Conservation (phyloP, 2,329 filamentous ascomycete species). For the Ophiostoma himal-ulmi region DNA sequence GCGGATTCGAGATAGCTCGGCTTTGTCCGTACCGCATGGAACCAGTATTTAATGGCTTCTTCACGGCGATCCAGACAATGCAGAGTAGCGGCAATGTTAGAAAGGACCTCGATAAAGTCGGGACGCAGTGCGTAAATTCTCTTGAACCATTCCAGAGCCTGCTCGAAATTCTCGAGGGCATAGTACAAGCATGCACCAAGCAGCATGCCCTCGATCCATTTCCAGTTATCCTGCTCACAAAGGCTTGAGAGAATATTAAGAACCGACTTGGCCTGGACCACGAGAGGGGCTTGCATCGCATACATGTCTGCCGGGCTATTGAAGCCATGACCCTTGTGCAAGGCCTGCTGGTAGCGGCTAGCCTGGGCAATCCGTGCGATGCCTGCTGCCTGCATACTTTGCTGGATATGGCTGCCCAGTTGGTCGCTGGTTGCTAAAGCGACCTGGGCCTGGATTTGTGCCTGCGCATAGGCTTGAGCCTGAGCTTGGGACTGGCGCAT, state of each 20-base stretch:
- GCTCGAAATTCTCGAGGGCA: conserved; percentile 75
- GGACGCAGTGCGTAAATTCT: conserved; percentile 53
- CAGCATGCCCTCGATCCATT: conserved; percentile 90
- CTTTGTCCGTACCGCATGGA: conserved; percentile 71
- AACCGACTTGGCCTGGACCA: conserved; percentile 57
- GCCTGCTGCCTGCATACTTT: background rate
- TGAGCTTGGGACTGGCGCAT: conserved; percentile 4
- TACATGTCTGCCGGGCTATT: conserved; percentile 24
- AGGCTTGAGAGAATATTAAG: conserved; percentile 66
- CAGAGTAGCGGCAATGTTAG: conserved; percentile 84
- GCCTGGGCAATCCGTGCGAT: conserved; percentile 24
- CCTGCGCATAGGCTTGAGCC: conserved; percentile 13
- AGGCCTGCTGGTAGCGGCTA: conserved; percentile 21
- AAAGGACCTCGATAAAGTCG: conserved; percentile 82
- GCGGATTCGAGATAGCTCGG: conserved; percentile 92
- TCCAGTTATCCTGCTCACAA: conserved; percentile 74
- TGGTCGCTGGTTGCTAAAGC: conserved; percentile 15
- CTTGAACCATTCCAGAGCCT: conserved; percentile 68
- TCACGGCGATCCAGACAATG: conserved; percentile 74
- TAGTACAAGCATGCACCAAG: conserved; percentile 89
- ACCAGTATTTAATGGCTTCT: conserved; percentile 83
- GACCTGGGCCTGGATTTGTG: conserved; percentile 6
- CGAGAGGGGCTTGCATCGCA: conserved; percentile 34
- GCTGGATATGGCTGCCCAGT: conserved; percentile 12
- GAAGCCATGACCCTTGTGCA: conserved; percentile 23